phyloP scores from a whole-genome alignment of 495 filamentous ascomycete species.

The Aspergillus avenaceus region DNA sequence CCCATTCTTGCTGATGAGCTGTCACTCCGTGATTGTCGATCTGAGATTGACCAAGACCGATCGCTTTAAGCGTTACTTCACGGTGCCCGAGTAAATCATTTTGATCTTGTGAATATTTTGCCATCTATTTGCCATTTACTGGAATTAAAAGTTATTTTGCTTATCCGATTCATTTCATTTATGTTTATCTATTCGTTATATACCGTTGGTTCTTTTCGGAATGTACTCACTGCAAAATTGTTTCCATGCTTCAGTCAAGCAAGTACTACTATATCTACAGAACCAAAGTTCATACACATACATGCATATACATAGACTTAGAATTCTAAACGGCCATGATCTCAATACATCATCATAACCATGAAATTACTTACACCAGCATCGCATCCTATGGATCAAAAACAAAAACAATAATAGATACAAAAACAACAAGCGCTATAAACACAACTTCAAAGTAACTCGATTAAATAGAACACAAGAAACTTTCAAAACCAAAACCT shows the following conservation, averaged over 20 bases:
- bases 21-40: constrained; percentile 68
- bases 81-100: constrained; percentile 21
- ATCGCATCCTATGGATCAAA: not conserved
- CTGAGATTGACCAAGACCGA: constrained; percentile 60
- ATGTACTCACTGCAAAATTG: no score
- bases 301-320: no score
- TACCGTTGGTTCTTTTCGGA: no score
- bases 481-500: not conserved
- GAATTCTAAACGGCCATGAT: no score
- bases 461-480: not conserved
- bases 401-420: not conserved
- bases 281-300: no score
- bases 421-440: not conserved
- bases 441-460: no score
- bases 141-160: no score
- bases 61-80: constrained; percentile 74
- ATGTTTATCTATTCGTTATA: no score
- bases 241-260: no score
- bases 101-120: not conserved
- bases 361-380: not conserved
- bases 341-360: no score
- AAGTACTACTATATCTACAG: no score
- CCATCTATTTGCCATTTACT: not conserved
- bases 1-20: constrained; percentile 75
- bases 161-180: no score